Conservation (phyloP, 1,139 yeast species). For the Saccharomyces pastorianus region DNA sequence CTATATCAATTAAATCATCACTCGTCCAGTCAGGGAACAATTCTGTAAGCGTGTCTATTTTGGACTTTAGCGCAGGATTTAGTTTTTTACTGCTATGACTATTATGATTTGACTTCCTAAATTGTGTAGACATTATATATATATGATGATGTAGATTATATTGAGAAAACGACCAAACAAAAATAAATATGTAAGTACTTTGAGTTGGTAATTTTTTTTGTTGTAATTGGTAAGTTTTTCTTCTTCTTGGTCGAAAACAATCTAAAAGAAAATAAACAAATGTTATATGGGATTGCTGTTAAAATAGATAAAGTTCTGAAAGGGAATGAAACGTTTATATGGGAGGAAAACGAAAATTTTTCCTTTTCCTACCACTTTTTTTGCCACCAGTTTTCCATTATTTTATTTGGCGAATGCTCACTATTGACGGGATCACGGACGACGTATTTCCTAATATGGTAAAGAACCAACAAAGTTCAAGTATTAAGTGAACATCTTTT, state of each 20-base stretch:
- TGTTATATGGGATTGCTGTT: not conserved
- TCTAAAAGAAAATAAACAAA: not conserved
- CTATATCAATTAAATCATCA: slow-evolving; percentile 71
- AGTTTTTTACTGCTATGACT: slow-evolving; percentile 21
- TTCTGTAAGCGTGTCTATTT: slow-evolving; percentile 61
- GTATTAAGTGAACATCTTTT: slow-evolving; percentile 9
- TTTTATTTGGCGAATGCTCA: not conserved
- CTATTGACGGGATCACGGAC: not conserved
- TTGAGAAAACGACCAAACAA: slow-evolving; percentile 1
- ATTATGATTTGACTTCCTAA: slow-evolving; percentile 3
- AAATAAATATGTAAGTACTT: slow-evolving; percentile 1
- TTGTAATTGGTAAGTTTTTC: not conserved
- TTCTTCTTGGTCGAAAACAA: slow-evolving; percentile 11
- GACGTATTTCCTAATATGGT: not conserved
- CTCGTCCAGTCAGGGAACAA: slow-evolving; percentile 92
- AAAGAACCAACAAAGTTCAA: not conserved
- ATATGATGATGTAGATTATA: slow-evolving; percentile 1
- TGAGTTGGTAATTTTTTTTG: slow-evolving; percentile 18
- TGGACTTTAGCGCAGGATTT: slow-evolving; percentile 38
- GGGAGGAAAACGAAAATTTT: not conserved
- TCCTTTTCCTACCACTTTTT: not conserved
- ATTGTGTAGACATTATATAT: not conserved
- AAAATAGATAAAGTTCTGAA: slow-evolving; percentile 26
- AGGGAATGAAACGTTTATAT: not conserved
- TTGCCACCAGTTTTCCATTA: slow-evolving; percentile 10